Percentiles rank a stretch among this genome's conserved stretches.
Evolutionary conservation across 1,284 basidiomycete species (phyloP).

Genomic region (Boletus hoseneyae): DNA sequence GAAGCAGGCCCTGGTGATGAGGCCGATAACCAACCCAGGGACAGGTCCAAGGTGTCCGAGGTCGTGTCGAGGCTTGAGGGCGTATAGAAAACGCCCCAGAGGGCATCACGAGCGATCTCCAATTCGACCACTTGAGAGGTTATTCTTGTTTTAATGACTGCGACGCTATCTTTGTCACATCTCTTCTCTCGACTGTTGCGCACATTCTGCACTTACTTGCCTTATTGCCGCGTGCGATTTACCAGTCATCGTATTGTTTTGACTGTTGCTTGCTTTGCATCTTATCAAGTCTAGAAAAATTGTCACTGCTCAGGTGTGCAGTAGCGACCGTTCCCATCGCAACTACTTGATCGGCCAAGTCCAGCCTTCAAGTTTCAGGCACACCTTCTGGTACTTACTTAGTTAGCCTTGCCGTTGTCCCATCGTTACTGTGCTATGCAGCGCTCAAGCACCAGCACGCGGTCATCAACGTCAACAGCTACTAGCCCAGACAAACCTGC

Average conservation of each 20-base stretch:
- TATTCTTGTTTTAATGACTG: not conserved
- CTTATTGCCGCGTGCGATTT: not conserved
- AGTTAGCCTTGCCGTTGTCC: not conserved
- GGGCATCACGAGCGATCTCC: not conserved
- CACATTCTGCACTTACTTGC: not conserved
- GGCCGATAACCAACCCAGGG: slow-evolving; percentile 41
- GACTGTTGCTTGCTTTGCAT: too few species aligned
- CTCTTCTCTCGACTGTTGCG: not conserved
- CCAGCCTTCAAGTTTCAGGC: too few species aligned
- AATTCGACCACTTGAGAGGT: not conserved
- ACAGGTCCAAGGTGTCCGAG: slow-evolving; percentile 57
- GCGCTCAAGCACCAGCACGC: slow-evolving; percentile 31
- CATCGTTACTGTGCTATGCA: slow-evolving; percentile 19
- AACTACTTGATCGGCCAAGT: too few species aligned
- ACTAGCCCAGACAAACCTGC: slow-evolving; percentile 30
- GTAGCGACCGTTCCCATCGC: too few species aligned
- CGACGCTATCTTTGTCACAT: not conserved
- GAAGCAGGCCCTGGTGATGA: slow-evolving; percentile 47
- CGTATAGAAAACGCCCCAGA: slow-evolving; percentile 12
- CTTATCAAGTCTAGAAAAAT: too few species aligned
- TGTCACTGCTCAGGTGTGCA: too few species aligned
- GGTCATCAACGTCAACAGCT: slow-evolving; percentile 25
- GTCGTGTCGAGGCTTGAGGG: slow-evolving; percentile 41
- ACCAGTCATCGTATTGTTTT: not conserved
- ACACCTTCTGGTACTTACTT: too few species aligned